Evolutionary conservation across 2,329 filamentous ascomycete genomes (phyloP), one percentile per base, ranked within the genome.

Genomic region (Calonectria pauciramosa): DNA sequence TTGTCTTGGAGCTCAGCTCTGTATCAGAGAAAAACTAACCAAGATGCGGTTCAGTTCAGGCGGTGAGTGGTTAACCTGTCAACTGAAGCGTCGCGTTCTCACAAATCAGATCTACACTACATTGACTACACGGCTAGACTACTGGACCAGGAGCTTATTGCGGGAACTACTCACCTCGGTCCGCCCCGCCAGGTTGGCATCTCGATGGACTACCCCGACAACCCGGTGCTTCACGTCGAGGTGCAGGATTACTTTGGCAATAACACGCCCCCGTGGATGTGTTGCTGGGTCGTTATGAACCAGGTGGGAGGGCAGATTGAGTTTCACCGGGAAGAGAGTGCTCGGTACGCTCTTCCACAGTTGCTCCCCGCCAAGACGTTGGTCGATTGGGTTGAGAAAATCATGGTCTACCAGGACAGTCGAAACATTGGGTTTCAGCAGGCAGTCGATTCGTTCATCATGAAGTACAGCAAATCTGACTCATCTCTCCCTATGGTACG

Each of bases 11-110:
- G 49, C 59, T 32, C 77, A 82, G 59, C 36, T 82, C 28, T 82
- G 80, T 54, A 81, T 80, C 52, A 76, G 80, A 4, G 79, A 81
- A 41, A 81, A 77, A 67, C 75, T 82, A 51, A 82, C 77, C 23
- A 82, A 81, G 54, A 80, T 82, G 77, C 75, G 80, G 10, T 82
- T 82, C 73, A 80, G 78, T 68, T 78, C 79, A 52, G 79, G 80
- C 32, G 80, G 79, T 81, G 32, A 72, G 75, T 76, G 7, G 44
- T 36, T 32, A 26, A 20, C n/a, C 13, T 47, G 10, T 30, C 16
- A 65, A 36, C 64, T 68, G 54, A 74, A 32, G 63, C 20, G 20
- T 51, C 16, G 23, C 28, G 32, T 49, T 14, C 70, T 76, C 44
- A 75, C 64, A 32, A n/a, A 26, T n/a, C 26, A 82, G 80, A 82